phyloP scores from a whole-genome alignment of 352 stramenopile genomes.

The Pythium diclinum region DNA sequence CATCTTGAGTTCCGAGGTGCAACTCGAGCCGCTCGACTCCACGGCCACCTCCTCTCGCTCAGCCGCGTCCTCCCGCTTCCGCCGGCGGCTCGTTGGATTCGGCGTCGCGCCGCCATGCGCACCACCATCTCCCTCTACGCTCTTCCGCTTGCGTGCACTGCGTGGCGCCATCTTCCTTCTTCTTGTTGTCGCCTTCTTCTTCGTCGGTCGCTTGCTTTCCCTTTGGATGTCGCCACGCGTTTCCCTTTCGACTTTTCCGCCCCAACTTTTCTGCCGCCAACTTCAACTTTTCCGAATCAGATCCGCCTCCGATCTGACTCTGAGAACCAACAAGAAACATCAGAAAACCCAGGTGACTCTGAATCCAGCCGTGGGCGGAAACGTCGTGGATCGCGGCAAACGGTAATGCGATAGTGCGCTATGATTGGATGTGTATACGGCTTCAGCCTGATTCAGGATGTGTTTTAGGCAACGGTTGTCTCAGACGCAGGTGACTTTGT shows the following conservation, averaged over 20 bases:
- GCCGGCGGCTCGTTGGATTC: constrained; percentile 5
- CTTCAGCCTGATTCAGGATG: neutral
- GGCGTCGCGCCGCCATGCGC: neutral
- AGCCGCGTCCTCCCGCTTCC: constrained; percentile 22
- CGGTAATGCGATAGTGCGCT: neutral
- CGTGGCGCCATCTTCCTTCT: constrained; percentile 17
- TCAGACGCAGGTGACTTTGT: neutral
- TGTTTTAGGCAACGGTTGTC: neutral
- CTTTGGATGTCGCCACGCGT: neutral
- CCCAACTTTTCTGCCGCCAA: constrained; percentile 9
- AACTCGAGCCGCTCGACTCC: neutral
- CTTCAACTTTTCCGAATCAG: constrained; percentile 21
- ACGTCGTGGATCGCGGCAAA: neutral
- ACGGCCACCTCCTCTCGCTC: neutral
- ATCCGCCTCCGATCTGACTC: constrained; percentile 24
- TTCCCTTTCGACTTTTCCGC: constrained; percentile 8
- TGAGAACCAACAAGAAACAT: neutral
- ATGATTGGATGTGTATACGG: neutral
- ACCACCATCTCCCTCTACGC: constrained; percentile 2
- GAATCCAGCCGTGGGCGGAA: neutral
- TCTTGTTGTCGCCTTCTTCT: neutral
- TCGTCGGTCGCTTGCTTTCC: constrained; percentile 5
- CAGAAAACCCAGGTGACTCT: neutral
- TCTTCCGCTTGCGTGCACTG: constrained; percentile 23
- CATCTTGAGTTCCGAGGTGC: neutral